These are phyloP conservation scores for Tephrocybe sp. DNA, from an alignment of 768 basidiomycete genomes.

Conservation along the genomic window DNA sequence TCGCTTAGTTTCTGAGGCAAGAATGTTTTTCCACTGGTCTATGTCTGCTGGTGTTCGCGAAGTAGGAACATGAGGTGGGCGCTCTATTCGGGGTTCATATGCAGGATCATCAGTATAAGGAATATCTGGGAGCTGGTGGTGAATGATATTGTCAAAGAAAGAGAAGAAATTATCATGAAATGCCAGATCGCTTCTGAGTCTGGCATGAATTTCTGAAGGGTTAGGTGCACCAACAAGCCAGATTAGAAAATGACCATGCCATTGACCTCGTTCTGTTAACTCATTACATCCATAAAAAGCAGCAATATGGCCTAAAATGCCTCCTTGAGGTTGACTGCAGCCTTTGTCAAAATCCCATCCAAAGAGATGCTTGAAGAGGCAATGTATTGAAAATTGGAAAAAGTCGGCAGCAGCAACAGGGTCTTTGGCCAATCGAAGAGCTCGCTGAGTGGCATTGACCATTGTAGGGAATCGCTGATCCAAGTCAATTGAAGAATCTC, in stretches of 20 bases:
- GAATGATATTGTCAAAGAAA: conserved; percentile 28
- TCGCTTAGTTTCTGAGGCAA: neutral
- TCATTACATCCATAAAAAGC: conserved; percentile 29
- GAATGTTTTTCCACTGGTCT: neutral
- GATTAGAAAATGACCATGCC: too few species aligned
- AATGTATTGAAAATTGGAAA: conserved; percentile 20
- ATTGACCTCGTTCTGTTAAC: conserved; percentile 23
- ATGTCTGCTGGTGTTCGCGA: neutral
- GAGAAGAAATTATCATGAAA: conserved; percentile 23
- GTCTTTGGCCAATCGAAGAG: conserved; percentile 25
- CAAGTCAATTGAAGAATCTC: conserved; percentile 6
- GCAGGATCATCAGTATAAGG: conserved; percentile 27
- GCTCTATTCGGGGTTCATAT: conserved; percentile 21
- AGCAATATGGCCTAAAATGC: conserved; percentile 26
- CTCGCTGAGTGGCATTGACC: conserved; percentile 12
- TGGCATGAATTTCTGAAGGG: conserved; percentile 27
- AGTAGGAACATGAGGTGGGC: conserved; percentile 19
- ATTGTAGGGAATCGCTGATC: conserved; percentile 20
- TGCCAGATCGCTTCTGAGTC: conserved; percentile 8
- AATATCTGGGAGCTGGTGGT: neutral
- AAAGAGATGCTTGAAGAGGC: conserved; percentile 25
- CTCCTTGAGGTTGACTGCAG: conserved; percentile 15
- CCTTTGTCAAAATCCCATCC: conserved; percentile 12
- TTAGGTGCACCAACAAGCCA: too few species aligned
- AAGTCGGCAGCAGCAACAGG: too few species aligned